These are phyloP conservation scores for Malus asiatica DNA, from an alignment of 306 rosid species.

Conservation along the genomic window DNA sequence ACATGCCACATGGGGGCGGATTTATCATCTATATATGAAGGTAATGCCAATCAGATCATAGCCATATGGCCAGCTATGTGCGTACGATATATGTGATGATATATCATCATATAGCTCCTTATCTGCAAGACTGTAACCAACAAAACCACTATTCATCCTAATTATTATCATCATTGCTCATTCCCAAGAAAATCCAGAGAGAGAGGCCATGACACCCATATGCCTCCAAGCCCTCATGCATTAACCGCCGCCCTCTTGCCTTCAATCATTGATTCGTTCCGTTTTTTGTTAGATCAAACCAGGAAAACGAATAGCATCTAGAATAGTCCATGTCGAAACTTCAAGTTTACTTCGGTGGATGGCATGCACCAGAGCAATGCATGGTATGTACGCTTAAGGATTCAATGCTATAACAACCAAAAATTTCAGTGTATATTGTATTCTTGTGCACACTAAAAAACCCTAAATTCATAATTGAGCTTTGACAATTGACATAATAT, in stretches of 20 bases:
- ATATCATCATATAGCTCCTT: background rate
- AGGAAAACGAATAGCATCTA: background rate
- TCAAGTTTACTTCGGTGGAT: no score
- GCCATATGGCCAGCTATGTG: background rate
- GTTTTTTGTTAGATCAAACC: background rate
- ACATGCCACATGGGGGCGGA: background rate
- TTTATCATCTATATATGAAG: background rate
- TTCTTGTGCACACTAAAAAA: background rate
- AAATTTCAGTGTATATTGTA: background rate
- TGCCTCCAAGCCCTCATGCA: constrained; percentile 6
- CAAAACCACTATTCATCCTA: background rate
- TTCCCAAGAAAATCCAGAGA: constrained; percentile 13
- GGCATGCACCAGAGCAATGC: background rate
- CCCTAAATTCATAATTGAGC: background rate
- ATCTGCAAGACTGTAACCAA: background rate
- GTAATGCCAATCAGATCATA: background rate
- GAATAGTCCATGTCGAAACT: no score
- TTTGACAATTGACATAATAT: no score
- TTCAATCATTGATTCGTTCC: background rate
- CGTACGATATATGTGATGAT: background rate
- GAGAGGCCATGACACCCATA: constrained; percentile 17
- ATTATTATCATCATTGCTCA: background rate
- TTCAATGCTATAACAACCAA: background rate
- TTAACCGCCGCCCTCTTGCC: constrained; percentile 2
- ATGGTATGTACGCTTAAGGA: background rate